These are phyloP conservation scores for Didymella pinodella DNA, from an alignment of 2,329 filamentous ascomycete species.

Conservation along the genomic window DNA sequence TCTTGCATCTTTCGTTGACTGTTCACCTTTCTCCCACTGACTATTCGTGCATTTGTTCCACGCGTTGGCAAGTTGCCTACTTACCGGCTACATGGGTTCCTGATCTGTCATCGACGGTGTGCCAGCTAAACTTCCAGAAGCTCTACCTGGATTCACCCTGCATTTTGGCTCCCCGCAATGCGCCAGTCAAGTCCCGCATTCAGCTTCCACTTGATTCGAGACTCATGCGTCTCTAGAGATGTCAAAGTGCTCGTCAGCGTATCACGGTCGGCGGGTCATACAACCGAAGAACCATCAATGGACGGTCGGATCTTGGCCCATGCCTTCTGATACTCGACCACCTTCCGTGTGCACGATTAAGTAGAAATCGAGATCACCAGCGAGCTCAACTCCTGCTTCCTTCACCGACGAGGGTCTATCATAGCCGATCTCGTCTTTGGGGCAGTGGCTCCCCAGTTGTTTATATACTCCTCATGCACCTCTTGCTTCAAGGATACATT, in stretches of 20 bases:
- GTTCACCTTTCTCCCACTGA: background rate
- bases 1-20: background rate
- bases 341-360: background rate
- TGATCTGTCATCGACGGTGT: conserved; percentile 7
- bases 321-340: background rate
- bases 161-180: conserved; percentile 10
- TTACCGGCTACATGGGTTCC: conserved; percentile 9
- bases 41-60: background rate
- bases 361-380: background rate
- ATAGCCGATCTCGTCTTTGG: no score
- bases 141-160: conserved; percentile 1
- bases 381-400: no score
- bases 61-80: conserved; percentile 6
- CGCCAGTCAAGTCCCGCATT: conserved; percentile 9
- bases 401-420: no score
- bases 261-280: background rate
- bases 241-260: background rate
- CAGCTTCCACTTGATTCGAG: conserved; percentile 3
- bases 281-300: background rate
- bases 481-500: no score
- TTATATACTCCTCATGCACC: no score
- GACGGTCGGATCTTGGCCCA: background rate
- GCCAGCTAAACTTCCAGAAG: conserved; percentile 5
- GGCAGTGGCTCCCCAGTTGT: no score
- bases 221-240: background rate